These are phyloP conservation scores for Trichoderma koningii DNA, from an alignment of 2,329 filamentous ascomycete genomes.

Conservation along the genomic window DNA sequence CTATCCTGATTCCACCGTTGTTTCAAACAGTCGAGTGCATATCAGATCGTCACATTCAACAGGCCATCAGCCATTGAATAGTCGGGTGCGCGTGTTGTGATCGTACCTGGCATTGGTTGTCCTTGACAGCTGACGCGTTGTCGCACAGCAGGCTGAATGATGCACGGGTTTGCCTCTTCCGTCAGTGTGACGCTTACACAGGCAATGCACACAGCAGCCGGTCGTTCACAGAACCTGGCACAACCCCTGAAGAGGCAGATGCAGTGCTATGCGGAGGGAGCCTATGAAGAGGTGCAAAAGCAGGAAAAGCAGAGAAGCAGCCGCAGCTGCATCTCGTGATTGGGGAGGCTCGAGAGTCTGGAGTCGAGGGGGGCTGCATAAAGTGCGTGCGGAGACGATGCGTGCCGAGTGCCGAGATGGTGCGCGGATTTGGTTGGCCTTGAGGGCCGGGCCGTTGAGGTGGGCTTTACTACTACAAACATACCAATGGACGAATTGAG, in stretches of 20 bases:
- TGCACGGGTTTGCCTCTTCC: neutral
- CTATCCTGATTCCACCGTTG: neutral
- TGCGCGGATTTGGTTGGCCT: neutral
- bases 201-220: neutral
- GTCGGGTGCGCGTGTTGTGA: neutral
- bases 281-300: too few relatives aligned
- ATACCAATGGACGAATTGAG: too few relatives aligned
- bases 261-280: too few relatives aligned
- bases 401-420: too few relatives aligned
- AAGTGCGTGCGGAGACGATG: too few relatives aligned
- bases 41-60: slow-evolving; percentile 5
- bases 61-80: neutral
- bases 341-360: too few relatives aligned
- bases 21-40: neutral
- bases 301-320: too few relatives aligned
- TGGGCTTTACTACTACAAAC: too few relatives aligned
- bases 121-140: slow-evolving; percentile 11
- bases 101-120: too few relatives aligned
- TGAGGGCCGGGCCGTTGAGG: too few relatives aligned
- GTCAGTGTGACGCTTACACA: slow-evolving; percentile 19
- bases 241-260: neutral
- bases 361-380: too few relatives aligned
- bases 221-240: neutral
- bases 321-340: too few relatives aligned
- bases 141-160: slow-evolving; percentile 8